Evolutionary conservation across 2,329 filamentous ascomycete genomes (phyloP), one percentile per base, ranked within the genome.

Genomic region (Nigrograna mackinnonii): DNA sequence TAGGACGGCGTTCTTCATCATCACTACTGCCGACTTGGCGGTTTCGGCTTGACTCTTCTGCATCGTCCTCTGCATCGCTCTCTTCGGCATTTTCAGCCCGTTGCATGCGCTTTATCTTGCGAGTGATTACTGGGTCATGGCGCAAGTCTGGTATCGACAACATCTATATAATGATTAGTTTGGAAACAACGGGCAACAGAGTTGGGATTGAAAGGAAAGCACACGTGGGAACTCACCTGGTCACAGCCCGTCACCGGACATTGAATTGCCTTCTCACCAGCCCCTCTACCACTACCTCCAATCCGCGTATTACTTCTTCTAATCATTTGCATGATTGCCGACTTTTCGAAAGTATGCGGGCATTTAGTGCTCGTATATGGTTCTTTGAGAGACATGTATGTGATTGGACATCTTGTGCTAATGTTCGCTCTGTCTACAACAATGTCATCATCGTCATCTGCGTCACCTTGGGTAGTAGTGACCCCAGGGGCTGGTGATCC

Each of bases 331-430:
- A 80, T 43, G 28, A 91, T 84, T 1, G 82, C 80, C 1, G 63
- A 58, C 63, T 81, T 85, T 59, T 91, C 85, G 60, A 89, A 91
- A 0, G 79, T 84, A 63, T 91, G 87, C 41, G 80, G 83, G 71
- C 87, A 91, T 50, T 80, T 79, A 12, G 62, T 70, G 54, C 81
- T 87, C 41, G 80, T 87, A 57, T 81, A 83, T 0, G 87, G 87
- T 39, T 89, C 78, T 31, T 73, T 70, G 71, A 89, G 84, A 33
- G 79, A 72, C 38, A 74, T 73, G 50, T 90, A 71, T 0, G 86
- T 86, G 16, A 91, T 64, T 0, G 86, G 86, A 57, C 87, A 91
- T 54, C 81, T 84, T 22, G 85, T 79, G 62, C 81, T 86, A 39
- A 84, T 75, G 4, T 77, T 79, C 48, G 84, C 82, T 36, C 80